A percentile compares a stretch with the other conserved stretches of the same genome.
phyloP scores from a whole-genome alignment of 495 filamentous ascomycete species.

The Xylaria castorea region DNA sequence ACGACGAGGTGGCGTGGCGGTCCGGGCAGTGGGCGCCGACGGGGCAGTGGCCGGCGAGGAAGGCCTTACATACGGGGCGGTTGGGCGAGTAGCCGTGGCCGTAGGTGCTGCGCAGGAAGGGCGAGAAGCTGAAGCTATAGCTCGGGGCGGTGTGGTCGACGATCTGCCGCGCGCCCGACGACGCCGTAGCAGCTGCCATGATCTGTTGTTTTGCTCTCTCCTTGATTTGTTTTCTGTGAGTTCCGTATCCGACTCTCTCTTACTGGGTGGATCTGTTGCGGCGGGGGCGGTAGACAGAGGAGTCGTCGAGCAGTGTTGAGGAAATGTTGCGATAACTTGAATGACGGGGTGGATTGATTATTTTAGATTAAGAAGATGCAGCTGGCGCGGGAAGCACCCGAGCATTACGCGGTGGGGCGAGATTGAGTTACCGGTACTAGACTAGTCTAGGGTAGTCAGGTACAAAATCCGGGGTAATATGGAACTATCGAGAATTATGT shows the following conservation, averaged over 20 bases:
- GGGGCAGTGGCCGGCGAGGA: slow-evolving; percentile 76
- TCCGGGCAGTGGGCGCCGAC: slow-evolving; percentile 78
- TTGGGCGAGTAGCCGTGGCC: slow-evolving; percentile 76
- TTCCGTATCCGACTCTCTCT: background rate
- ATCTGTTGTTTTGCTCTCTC: slow-evolving; percentile 9
- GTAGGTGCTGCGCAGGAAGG: slow-evolving; percentile 75
- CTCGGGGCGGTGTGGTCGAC: slow-evolving; percentile 59
- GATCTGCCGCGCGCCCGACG: slow-evolving; percentile 44
- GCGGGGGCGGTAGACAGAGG: background rate
- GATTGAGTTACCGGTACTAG: background rate
- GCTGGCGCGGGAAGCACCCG: slow-evolving; percentile 1
- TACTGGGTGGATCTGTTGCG: background rate
- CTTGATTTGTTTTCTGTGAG: background rate
- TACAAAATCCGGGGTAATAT: slow-evolving; percentile 14
- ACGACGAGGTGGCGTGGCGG: slow-evolving; percentile 42
- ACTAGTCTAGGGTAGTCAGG: background rate
- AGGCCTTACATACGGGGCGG: slow-evolving; percentile 80
- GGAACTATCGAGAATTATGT: background rate
- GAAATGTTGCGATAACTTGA: background rate
- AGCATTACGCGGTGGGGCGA: slow-evolving; percentile 10
- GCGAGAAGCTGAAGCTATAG: slow-evolving; percentile 76
- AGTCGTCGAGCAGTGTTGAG: background rate
- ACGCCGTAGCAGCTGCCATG: slow-evolving; percentile 18
- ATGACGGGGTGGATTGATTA: background rate
- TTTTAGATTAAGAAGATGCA: background rate